Evolutionary conservation across 2,329 filamentous ascomycete genomes (phyloP), one percentile per base, ranked within the genome.

Genomic region (Colletotrichum sp.): DNA sequence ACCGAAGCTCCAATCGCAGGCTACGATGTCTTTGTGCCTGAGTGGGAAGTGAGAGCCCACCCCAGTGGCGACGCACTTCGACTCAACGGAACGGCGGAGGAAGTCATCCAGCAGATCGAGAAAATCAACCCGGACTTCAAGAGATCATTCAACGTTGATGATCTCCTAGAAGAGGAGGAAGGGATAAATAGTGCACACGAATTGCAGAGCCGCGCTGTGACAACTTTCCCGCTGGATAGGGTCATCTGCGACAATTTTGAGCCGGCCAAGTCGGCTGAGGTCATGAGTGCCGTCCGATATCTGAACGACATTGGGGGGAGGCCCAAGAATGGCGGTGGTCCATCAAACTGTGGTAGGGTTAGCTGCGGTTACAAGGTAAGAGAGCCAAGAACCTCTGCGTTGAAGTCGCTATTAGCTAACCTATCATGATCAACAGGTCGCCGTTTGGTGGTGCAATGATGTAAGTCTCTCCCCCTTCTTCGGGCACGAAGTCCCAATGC

Each of bases 11-110:
- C 68, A 4, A 52, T 73, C 6, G n/a, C 55, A 5, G 55, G 52
- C 2, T 60, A 60, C 55, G 21, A 63, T 18, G 57, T 68, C 55
- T 73, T 73, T n/a, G 24, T 49, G 8, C 71, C 71, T 6, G 28
- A 63, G 36, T 80, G 78, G 76, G 71, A 77, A 21, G 68, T 79
- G 16, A 60, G 80, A 57, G 70, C 77, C 9, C 63, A 64, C 6
- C 78, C 76, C 4, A 75, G 76, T 18, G 36, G 71, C 15, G 63
- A 49, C 2, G n/a, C 36, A 1, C n/a, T 73, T 13, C n/a, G 9
- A 1, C 24, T 73, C 12, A 62, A 55, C 36, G 71, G 71, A 52
- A 73, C 71, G 30, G 39, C 30, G n/a, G 32, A 72, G 15, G 63
- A 72, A 30, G 71, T 72, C 5, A 18, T 68, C 2, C 9, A 21